These are phyloP conservation scores for Daldinia caldariorum DNA, from an alignment of 495 filamentous ascomycete species.

Conservation along the genomic window DNA sequence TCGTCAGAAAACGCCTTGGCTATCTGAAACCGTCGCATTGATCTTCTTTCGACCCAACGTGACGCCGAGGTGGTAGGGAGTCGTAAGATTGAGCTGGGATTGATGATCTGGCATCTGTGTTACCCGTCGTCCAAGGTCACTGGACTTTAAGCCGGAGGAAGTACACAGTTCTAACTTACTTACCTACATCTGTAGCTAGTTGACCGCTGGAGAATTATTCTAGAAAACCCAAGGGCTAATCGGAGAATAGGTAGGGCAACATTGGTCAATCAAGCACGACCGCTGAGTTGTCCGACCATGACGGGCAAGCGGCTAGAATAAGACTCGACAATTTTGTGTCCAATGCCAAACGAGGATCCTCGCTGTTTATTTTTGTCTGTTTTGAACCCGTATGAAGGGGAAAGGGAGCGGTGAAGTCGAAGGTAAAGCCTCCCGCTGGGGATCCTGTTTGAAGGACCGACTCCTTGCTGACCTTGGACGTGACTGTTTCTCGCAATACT, in stretches of 20 bases:
- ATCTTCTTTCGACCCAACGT: constrained; percentile 20
- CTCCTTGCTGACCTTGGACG: constrained; percentile 5
- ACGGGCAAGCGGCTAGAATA: constrained; percentile 11
- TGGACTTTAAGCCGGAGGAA: constrained; percentile 1
- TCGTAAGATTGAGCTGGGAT: constrained; percentile 10
- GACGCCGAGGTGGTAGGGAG: background rate
- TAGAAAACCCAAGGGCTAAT: constrained; percentile 17
- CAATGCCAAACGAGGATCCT: constrained; percentile 3
- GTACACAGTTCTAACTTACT: background rate
- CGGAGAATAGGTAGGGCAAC: constrained; percentile 14
- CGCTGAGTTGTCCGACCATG: background rate
- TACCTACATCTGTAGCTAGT: background rate
- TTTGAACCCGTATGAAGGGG: constrained; percentile 5
- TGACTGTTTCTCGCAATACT: constrained; percentile 2
- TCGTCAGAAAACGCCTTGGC: constrained; percentile 27
- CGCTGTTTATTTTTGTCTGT: constrained; percentile 6
- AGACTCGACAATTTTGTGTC: constrained; percentile 20
- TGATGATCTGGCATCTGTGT: constrained; percentile 37
- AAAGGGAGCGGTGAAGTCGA: constrained; percentile 33
- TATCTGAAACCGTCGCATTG: constrained; percentile 9
- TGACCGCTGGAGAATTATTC: constrained; percentile 14
- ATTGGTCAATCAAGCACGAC: constrained; percentile 17
- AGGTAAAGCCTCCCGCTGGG: constrained; percentile 15
- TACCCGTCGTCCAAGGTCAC: constrained; percentile 12
- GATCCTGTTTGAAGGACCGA: constrained; percentile 8